Percentiles rank a stretch among this genome's conserved stretches.
These are phyloP conservation scores for Colletotrichum sidae DNA, from an alignment of 2,329 filamentous ascomycete species.

Conservation along the genomic window DNA sequence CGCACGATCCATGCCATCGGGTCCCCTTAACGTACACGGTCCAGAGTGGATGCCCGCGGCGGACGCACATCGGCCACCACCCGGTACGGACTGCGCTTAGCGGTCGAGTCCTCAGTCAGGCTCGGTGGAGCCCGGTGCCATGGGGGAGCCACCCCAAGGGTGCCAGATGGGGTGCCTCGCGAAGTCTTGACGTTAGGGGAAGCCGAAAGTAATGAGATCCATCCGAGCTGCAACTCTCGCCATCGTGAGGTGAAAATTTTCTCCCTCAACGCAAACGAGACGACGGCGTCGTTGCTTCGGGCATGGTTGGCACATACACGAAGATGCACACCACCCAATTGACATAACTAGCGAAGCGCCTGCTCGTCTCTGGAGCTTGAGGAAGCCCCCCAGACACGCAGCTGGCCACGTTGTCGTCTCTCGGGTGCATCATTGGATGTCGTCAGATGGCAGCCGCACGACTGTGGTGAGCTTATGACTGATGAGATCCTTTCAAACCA, in stretches of 20 bases:
- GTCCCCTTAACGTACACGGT: slow-evolving; percentile 39
- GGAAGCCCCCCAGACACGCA: slow-evolving; percentile 6
- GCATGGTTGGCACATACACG: slow-evolving; percentile 10
- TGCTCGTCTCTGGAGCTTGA: slow-evolving; percentile 11
- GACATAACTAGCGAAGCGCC: slow-evolving; percentile 8
- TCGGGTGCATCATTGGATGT: slow-evolving; percentile 23
- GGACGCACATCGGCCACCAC: slow-evolving; percentile 35
- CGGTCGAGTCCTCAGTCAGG: slow-evolving; percentile 25
- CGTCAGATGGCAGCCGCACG: slow-evolving; percentile 17
- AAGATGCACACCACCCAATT: background rate
- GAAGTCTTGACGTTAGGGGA: slow-evolving; percentile 39
- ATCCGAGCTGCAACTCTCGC: slow-evolving; percentile 28
- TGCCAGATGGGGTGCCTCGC: slow-evolving; percentile 34
- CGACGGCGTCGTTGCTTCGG: background rate
- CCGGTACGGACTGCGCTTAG: slow-evolving; percentile 37
- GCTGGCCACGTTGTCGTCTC: slow-evolving; percentile 28
- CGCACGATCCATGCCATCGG: slow-evolving; percentile 36
- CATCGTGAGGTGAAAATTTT: slow-evolving; percentile 37
- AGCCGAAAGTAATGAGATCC: slow-evolving; percentile 34
- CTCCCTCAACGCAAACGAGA: background rate
- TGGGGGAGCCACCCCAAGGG: slow-evolving; percentile 24
- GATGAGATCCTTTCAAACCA: slow-evolving; percentile 35
- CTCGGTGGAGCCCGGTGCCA: slow-evolving; percentile 30
- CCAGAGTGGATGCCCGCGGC: slow-evolving; percentile 26
- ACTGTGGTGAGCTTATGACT: slow-evolving; percentile 37